Conservation (phyloP, 768 basidiomycete genomes). For the Tephrocybe sp. region DNA sequence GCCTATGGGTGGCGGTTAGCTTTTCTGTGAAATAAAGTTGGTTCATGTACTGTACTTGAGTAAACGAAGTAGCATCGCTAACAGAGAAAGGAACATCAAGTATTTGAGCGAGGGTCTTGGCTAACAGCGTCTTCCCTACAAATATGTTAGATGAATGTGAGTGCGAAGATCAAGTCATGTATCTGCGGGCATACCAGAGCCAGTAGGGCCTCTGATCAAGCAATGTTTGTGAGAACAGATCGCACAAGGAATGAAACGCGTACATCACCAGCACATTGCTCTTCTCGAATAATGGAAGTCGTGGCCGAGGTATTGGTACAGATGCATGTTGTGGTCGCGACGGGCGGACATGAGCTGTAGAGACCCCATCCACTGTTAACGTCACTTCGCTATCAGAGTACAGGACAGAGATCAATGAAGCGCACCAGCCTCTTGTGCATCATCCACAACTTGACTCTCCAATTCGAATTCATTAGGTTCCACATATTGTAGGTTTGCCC, state of each 20-base stretch:
- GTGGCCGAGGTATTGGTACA: conserved; percentile 40
- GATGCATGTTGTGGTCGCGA: conserved; percentile 41
- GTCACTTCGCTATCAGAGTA: background rate
- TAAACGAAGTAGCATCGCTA: conserved; percentile 92
- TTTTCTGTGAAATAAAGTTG: background rate
- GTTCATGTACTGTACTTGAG: conserved; percentile 55
- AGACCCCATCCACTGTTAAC: conserved; percentile 31
- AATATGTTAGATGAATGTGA: background rate
- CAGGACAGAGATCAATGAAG: background rate
- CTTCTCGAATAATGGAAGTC: conserved; percentile 79
- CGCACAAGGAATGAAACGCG: conserved; percentile 18
- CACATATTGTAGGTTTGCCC: conserved; percentile 59
- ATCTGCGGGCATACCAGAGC: conserved; percentile 56
- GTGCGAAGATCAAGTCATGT: background rate
- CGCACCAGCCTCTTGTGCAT: conserved; percentile 18
- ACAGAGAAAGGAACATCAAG: conserved; percentile 94
- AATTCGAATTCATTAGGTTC: conserved; percentile 34
- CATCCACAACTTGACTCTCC: conserved; percentile 9
- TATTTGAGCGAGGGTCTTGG: conserved; percentile 87
- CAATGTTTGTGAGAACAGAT: background rate
- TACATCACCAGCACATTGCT: conserved; percentile 94
- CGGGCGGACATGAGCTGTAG: conserved; percentile 64
- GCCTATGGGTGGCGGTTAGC: conserved; percentile 41
- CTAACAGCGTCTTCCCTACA: conserved; percentile 85
- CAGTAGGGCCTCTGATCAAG: conserved; percentile 70